Conservation (phyloP, 2,329 filamentous ascomycete species). For the Ceratocystis alfenasii region DNA sequence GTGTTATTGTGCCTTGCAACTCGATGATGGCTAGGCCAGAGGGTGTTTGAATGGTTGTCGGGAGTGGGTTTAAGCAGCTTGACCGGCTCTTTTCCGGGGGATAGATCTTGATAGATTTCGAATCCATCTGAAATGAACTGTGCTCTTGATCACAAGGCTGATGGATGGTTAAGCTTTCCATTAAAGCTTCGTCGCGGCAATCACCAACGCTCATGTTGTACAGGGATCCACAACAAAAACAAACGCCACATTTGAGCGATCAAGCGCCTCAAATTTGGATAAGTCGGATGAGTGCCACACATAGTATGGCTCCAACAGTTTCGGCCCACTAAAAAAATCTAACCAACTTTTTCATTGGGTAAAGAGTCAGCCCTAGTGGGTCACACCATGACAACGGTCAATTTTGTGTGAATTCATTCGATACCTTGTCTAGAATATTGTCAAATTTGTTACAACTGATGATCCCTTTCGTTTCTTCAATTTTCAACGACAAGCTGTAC, state of each 20-base stretch:
- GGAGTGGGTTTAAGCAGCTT: constrained; percentile 46
- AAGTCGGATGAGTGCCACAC: constrained; percentile 13
- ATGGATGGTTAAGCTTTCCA: not conserved
- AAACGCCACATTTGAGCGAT: not conserved
- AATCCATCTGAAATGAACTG: not conserved
- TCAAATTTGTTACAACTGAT: constrained; percentile 12
- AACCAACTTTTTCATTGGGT: constrained; percentile 11
- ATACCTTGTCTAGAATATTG: constrained; percentile 12
- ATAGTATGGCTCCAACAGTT: not conserved
- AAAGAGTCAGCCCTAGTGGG: constrained; percentile 20
- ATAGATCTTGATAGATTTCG: constrained; percentile 31
- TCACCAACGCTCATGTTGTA: not conserved
- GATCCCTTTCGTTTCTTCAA: constrained; percentile 12
- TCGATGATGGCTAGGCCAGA: constrained; percentile 81
- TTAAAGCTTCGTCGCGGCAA: not conserved
- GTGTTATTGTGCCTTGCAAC: constrained; percentile 79
- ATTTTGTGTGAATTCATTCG: constrained; percentile 17
- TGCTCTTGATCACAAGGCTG: not conserved
- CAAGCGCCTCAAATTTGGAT: no score
- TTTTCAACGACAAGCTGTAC: constrained; percentile 21
- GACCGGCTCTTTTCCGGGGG: constrained; percentile 27
- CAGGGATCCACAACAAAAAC: not conserved
- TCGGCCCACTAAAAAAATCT: not conserved
- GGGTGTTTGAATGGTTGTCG: constrained; percentile 75
- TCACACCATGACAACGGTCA: constrained; percentile 15